Evolutionary conservation across 352 stramenopile species (phyloP), one percentile per base, ranked within the genome.

Genomic region (Globisporangium carolinianum): DNA sequence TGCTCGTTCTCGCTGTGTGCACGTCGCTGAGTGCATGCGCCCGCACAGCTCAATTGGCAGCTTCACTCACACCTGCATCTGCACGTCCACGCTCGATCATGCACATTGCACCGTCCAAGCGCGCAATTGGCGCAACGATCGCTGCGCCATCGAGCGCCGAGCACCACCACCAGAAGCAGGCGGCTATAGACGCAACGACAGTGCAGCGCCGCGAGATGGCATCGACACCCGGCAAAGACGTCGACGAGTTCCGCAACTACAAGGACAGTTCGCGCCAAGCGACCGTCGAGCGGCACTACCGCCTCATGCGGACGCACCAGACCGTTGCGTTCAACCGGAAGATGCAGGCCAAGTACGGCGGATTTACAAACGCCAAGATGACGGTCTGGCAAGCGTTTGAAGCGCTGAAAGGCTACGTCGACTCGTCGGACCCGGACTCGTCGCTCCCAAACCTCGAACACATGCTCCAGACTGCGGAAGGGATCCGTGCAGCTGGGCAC

Each of bases 391-490:
- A 98, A 68, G 87, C 87, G 5, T 97, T 97, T 59, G 68, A 73
- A 12, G 86, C 84, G 51, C 75, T 98, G 50, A 86, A 92, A 68
- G 76, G 83, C 42, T 97, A 97, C 67, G 87, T 98, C 7, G 93
- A 98, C 85, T 93, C 89, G 50, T 96, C 81, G 53, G 92, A 98
- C 70, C 92, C 93, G 46, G 91, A 98, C 71, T 87, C 79, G 62
- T 79, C 71, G 75, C 70, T 90, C 68, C 91, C 93, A 8, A 97
- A 98, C 68, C 68, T 90, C 37, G 76, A 97, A 57, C 92, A 98
- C 76, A 89, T 97, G 65, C 71, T 98, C n/a, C 92, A 98, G 71
- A 98, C 92, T 8, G 92, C 92, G 1, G 92, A 98, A 71, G 88
- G 85, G 6, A 97, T 98, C 51, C 82, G 92, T 38, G 76, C 75